phyloP scores from a whole-genome alignment of 805 yeast species.

The Blastobotrys americana region DNA sequence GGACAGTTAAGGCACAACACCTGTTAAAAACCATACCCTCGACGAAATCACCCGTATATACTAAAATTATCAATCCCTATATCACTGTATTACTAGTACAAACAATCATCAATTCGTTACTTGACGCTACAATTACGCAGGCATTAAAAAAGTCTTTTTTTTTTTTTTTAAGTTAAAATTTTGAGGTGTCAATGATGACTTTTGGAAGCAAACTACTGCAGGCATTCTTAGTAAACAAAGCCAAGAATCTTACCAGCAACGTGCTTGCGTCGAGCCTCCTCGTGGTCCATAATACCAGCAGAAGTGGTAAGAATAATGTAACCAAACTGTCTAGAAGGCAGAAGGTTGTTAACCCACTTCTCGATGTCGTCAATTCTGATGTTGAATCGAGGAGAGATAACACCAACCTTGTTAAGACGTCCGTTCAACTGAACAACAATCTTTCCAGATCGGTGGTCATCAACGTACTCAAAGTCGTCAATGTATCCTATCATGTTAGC shows the following conservation, averaged over 20 bases:
- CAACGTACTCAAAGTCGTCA: constrained; percentile 97
- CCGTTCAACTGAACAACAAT: constrained; percentile 95
- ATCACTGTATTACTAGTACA: no score
- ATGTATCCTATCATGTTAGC: constrained; percentile 55
- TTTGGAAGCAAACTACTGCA: neutral
- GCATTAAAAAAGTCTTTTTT: constrained; percentile 4
- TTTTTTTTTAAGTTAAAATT: constrained; percentile 1
- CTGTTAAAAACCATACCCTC: no score
- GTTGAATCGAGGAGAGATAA: constrained; percentile 97
- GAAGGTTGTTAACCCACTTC: constrained; percentile 97
- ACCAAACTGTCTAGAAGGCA: constrained; percentile 99
- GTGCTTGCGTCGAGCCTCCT: constrained; percentile 99
- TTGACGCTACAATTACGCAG: neutral
- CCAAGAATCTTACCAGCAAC: constrained; percentile 98
- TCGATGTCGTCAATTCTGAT: constrained; percentile 91
- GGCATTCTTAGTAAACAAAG: constrained; percentile 70
- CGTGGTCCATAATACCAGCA: constrained; percentile 99
- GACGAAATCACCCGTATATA: no score
- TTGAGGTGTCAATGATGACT: neutral
- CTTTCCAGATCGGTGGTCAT: constrained; percentile 98
- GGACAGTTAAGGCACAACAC: no score
- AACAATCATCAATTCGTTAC: constrained; percentile 3
- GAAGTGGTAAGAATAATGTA: constrained; percentile 96
- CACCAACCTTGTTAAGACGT: constrained; percentile 98
- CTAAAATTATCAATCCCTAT: no score